Conservation (phyloP, 2,329 filamentous ascomycete genomes). For the Esteya vermicola region DNA sequence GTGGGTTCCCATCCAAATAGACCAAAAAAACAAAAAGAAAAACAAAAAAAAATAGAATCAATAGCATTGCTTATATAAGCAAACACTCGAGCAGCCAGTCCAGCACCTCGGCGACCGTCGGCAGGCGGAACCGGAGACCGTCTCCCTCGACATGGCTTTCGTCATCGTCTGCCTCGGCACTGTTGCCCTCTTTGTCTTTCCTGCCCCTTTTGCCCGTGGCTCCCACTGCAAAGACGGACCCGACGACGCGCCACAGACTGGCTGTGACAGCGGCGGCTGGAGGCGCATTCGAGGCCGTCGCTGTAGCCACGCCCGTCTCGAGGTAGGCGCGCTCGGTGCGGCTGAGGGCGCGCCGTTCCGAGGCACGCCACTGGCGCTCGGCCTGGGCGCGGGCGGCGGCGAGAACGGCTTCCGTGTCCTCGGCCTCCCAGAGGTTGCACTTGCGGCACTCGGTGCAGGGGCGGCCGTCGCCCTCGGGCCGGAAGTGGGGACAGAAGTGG, state of each 20-base stretch:
- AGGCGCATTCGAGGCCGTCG: slow-evolving; percentile 10
- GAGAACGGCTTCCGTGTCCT: slow-evolving; percentile 56
- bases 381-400: slow-evolving; percentile 55
- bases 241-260: background rate
- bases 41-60: background rate
- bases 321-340: slow-evolving; percentile 41
- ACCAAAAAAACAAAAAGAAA: background rate
- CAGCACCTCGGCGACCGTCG: slow-evolving; percentile 27
- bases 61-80: slow-evolving; percentile 18
- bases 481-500: slow-evolving; percentile 94
- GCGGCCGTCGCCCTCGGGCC: slow-evolving; percentile 58
- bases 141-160: slow-evolving; percentile 6
- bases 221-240: too few relatives aligned
- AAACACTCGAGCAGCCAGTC: slow-evolving; percentile 30
- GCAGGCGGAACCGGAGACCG: slow-evolving; percentile 15
- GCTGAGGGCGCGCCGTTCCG: slow-evolving; percentile 44
- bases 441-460: slow-evolving; percentile 66
- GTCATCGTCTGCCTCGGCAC: slow-evolving; percentile 2
- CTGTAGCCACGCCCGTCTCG: slow-evolving; percentile 39
- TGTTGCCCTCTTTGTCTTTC: background rate
- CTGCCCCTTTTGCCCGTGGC: too few relatives aligned
- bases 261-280: background rate
- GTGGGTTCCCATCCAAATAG: too few relatives aligned
- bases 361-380: slow-evolving; percentile 55
- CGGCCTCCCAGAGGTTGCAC: slow-evolving; percentile 67